Evolutionary conservation across 2,329 filamentous ascomycete species (phyloP).

Genomic region (Thelonectria discophora): DNA sequence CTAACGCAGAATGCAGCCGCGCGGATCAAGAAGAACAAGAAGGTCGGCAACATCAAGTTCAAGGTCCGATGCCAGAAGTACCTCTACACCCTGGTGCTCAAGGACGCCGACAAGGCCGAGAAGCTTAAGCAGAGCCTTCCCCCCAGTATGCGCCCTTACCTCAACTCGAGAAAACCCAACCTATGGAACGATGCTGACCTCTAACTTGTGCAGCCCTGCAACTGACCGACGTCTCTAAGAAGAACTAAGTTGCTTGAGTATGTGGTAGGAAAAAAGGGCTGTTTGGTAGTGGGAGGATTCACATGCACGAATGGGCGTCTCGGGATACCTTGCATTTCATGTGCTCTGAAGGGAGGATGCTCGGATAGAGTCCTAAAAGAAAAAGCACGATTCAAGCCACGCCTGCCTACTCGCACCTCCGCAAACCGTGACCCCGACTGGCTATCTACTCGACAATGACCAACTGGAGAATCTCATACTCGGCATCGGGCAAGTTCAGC

Average conservation of each 20-base stretch:
- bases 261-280: conserved; percentile 38
- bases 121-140: conserved; percentile 99
- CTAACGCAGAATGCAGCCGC: conserved; percentile 68
- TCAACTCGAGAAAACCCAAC: background rate
- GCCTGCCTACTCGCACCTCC: conserved; percentile 13
- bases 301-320: conserved; percentile 62
- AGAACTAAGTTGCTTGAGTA: conserved; percentile 53
- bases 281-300: conserved; percentile 46
- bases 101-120: conserved; percentile 99
- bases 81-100: conserved; percentile 98
- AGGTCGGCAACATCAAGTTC: conserved; percentile 97
- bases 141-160: conserved; percentile 75
- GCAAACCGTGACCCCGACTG: conserved; percentile 26
- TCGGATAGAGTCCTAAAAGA: conserved; percentile 50
- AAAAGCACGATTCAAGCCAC: conserved; percentile 48
- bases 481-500: conserved; percentile 31
- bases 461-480: conserved; percentile 37
- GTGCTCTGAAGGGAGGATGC: conserved; percentile 51
- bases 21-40: conserved; percentile 95
- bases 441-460: conserved; percentile 39
- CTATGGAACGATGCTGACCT: conserved; percentile 10
- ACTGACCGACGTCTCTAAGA: conserved; percentile 64
- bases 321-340: conserved; percentile 64
- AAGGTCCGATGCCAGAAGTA: conserved; percentile 98
- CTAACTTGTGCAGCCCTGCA: conserved; percentile 54